These are phyloP conservation scores for Arthrocladium fulminans DNA, from an alignment of 2,329 filamentous ascomycete genomes.

Conservation along the genomic window DNA sequence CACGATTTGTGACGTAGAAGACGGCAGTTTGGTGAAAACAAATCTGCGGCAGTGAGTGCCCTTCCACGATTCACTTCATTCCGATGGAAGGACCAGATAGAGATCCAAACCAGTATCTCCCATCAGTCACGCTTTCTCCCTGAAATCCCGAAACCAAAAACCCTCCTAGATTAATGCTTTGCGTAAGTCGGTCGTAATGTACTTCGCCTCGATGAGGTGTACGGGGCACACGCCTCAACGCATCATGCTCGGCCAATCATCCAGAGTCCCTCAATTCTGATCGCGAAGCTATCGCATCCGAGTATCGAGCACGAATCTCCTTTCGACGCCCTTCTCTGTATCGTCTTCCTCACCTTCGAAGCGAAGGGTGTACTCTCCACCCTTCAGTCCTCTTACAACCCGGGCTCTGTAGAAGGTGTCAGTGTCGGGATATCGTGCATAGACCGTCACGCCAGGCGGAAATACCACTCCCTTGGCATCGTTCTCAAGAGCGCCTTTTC, in stretches of 20 bases:
- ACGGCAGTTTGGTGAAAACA: too few relatives aligned
- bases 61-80: too few relatives aligned
- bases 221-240: background rate
- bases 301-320: slow-evolving; percentile 69
- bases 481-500: slow-evolving; percentile 28
- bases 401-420: slow-evolving; percentile 81
- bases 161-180: too few relatives aligned
- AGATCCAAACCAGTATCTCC: too few relatives aligned
- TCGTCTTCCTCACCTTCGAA: slow-evolving; percentile 70
- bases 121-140: too few relatives aligned
- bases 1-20: too few relatives aligned
- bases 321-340: slow-evolving; percentile 65
- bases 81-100: too few relatives aligned
- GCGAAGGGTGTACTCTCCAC: slow-evolving; percentile 48
- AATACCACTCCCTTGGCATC: slow-evolving; percentile 27
- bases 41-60: too few relatives aligned
- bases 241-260: too few relatives aligned
- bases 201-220: background rate
- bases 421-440: slow-evolving; percentile 73
- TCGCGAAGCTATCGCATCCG: slow-evolving; percentile 34
- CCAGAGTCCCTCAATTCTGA: too few relatives aligned
- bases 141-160: too few relatives aligned
- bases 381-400: slow-evolving; percentile 59
- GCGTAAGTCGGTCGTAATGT: too few relatives aligned
- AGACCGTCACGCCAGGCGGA: slow-evolving; percentile 57